These are phyloP conservation scores for Clarireedia homoeocarpa DNA, from an alignment of 2,329 filamentous ascomycete species.

Conservation along the genomic window DNA sequence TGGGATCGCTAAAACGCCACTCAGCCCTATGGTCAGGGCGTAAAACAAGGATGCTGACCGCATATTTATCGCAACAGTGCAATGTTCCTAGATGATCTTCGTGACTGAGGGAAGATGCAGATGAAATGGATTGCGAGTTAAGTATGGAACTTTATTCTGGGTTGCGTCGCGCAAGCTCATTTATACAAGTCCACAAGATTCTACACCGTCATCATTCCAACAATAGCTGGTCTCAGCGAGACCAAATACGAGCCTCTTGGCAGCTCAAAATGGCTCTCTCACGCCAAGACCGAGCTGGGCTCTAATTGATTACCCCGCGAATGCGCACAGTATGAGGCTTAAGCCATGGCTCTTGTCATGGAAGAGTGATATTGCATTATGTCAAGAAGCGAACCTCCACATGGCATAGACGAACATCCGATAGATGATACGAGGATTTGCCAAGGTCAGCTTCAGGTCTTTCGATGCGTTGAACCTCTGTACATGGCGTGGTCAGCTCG, in stretches of 20 bases:
- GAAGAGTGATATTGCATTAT: slow-evolving; percentile 1
- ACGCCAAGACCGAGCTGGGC: slow-evolving; percentile 5
- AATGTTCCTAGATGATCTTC: background rate
- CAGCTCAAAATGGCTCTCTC: slow-evolving; percentile 1
- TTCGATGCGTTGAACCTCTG: background rate
- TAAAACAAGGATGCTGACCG: background rate
- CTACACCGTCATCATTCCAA: background rate
- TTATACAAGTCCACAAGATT: background rate
- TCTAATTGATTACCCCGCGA: slow-evolving; percentile 4
- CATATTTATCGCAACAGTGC: background rate
- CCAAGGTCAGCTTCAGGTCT: background rate
- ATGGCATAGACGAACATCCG: background rate
- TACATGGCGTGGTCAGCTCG: background rate
- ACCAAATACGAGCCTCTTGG: slow-evolving; percentile 3
- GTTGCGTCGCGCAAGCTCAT: background rate
- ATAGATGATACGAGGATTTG: background rate
- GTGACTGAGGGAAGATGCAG: background rate
- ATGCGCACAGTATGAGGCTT: background rate
- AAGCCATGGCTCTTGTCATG: background rate
- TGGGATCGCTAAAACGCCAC: slow-evolving; percentile 3
- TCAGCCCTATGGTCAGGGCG: slow-evolving; percentile 1
- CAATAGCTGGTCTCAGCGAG: slow-evolving; percentile 3
- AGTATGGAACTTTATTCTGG: background rate
- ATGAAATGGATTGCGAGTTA: background rate
- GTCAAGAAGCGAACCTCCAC: background rate